Evolutionary conservation across 805 yeast genomes (phyloP), one percentile per base, ranked within the genome.

Genomic region (Pichia kluyveri): DNA sequence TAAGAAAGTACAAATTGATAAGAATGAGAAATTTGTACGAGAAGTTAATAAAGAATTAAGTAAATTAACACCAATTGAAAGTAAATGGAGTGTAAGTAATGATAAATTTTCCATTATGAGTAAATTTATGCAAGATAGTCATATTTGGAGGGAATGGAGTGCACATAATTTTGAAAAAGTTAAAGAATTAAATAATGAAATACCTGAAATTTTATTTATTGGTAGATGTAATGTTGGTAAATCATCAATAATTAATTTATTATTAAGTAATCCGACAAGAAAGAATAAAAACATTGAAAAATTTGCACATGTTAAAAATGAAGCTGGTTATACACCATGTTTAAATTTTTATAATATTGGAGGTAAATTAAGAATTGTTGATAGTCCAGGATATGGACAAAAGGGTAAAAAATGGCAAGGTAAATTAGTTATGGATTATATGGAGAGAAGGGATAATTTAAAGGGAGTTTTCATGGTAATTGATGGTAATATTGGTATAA

Each of bases 361-460:
- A 4, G 76, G 77, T 43, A 68, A 73, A 47, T 68, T 90, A 41
- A 69, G 87, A 51, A 57, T 90, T 4, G 77, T 88, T 2, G 98
- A 90, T 60, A 76, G 88, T 26, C 98, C 98, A 0, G 98, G 98
- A 0, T 90, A 90, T 61, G 98, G 98, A 2, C 73, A 66, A 38
- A 78, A 73, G 51, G 89, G 95, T 17, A 73, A 72, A 15, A 59
- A 57, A 9, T 66, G 70, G 54, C 96, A 90, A 60, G 97, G 96
- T 2, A 67, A 75, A 39, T 71, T 81, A 30, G 83, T 84, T 1
- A 58, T 79, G 56, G 77, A 79, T 36, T 89, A 87, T 58, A 62
- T 90, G 8, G 65, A 67, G 28, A 67, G 73, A 23, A 67, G 93
- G 43, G 62, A 69, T 47, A 75, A 71, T 32, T 66, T 89, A 23